Base-by-base conservation (phyloP, 768 basidiomycete species). In the Pisolithus marmoratus region DNA sequence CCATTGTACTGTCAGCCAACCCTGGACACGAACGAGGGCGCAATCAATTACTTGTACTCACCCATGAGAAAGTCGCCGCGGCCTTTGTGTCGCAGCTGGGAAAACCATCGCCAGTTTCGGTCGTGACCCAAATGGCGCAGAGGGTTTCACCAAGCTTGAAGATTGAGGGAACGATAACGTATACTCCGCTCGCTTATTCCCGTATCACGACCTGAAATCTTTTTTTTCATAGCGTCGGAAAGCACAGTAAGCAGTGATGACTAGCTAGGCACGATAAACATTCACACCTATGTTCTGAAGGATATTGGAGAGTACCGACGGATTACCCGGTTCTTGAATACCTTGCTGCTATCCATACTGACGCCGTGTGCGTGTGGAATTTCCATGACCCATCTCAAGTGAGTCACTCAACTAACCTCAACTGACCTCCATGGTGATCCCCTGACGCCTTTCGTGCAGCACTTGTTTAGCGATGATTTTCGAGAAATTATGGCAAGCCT, bases 281-380 rank as follows among this genome's bases (percentile, higher is more conserved):
- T 11, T 34, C n/a, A 34, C 20, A 20, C 17, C 15, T 2, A n/a
- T n/a, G n/a, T 8, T 46, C 7, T 29, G 17, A 34, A 63, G 61
- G 38, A 47, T 63, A 63, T 44, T 63, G 61, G 61, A 45, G 24
- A 11, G 42, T 23, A 6, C 44, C 63, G 15, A 42, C 41, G 1
- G 55, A 50, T 0, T 31, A 40, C 29, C 38, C 42, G 12, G 40
- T 62, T 17, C 4, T 7, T 11, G 37, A 48, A 7, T 60, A 55
- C 36, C 38, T 62, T 22, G 15, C 26, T 34, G 51, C 54, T 11
- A 56, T 62, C 24, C 60, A 62, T 38, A 29, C 51, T 6, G 61
- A 62, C 34, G 58, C 61, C 8, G 43, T 60, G 24, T 14, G 17
- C 0, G 48, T 55, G 4, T 62, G 62, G 61, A 62, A 63, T 44